These are phyloP conservation scores for Penicillium alfredii DNA, from an alignment of 495 filamentous ascomycete species.

Conservation along the genomic window DNA sequence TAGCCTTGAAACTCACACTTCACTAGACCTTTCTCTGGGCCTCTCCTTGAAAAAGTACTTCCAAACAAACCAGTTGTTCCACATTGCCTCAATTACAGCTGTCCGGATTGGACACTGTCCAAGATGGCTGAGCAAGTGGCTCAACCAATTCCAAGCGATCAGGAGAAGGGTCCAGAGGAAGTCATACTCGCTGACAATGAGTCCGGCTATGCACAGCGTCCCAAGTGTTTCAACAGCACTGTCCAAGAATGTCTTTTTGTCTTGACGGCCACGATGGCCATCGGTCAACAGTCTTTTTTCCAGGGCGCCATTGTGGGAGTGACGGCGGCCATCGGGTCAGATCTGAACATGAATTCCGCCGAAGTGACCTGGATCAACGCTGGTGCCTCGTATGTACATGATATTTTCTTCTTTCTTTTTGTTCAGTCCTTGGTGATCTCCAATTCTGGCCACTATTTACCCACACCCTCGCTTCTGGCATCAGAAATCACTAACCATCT, in stretches of 20 bases:
- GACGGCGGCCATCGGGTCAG: slow-evolving; percentile 54
- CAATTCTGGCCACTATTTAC: no score
- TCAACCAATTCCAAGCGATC: slow-evolving; percentile 2
- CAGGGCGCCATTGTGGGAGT: slow-evolving; percentile 55
- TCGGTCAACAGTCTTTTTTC: slow-evolving; percentile 56
- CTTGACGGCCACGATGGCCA: slow-evolving; percentile 62
- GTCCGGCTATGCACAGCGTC: slow-evolving; percentile 26
- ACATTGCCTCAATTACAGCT: background rate
- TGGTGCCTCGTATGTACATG: slow-evolving; percentile 50
- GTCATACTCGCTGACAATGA: slow-evolving; percentile 5
- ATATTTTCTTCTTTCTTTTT: background rate
- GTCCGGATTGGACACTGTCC: background rate
- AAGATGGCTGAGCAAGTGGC: slow-evolving; percentile 1
- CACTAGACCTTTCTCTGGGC: no score
- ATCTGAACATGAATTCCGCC: slow-evolving; percentile 60
- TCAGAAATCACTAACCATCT: slow-evolving; percentile 7
- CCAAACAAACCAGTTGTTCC: background rate
- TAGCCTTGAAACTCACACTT: background rate
- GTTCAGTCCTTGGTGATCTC: background rate
- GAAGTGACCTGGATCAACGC: slow-evolving; percentile 70
- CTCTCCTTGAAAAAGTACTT: no score
- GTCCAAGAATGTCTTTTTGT: slow-evolving; percentile 63
- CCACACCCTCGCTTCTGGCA: background rate
- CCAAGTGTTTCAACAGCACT: slow-evolving; percentile 56
- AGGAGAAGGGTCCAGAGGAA: slow-evolving; percentile 11